Evolutionary conservation across 225 moss, liverwort and hornwort genomes (phyloP), one percentile per base, ranked within the genome.

Genomic region (Sphagnum tenellum): DNA sequence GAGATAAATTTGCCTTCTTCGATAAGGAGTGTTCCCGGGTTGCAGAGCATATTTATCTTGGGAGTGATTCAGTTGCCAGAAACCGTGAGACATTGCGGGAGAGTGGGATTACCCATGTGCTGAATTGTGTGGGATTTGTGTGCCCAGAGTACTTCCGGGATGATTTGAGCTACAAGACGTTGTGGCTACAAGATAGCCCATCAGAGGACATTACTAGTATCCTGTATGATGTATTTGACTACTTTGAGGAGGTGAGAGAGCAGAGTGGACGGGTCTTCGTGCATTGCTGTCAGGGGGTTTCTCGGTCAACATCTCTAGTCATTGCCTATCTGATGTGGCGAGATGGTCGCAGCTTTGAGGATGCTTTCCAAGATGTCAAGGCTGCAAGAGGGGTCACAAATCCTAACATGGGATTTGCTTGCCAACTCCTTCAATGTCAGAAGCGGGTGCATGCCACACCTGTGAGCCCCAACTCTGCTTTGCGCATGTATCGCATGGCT

Each of bases 281-380:
- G 60, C 84, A 84, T 66, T 84, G 80, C 63, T 84, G 72, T 66
- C 80, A 84, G 67, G 84, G 84, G 3, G 77, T 84, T 52, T 84
- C 84, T 0, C 70, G 80, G 56, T 84, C 80, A 4, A 80, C 84
- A 57, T 80, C 84, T 50, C 73, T 84, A 49, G 84, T 80, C 9
- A 84, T 84, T 45, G 84, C 84, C 5, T 84, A 84, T 49, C 73
- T 84, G 44, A 80, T 84, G 84, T 84, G 84, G 80, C 44, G 77
- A 3, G 67, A 55, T 12, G 74, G 74, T 29, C 62, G 49, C 13
- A 75, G 74, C 60, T 84, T 84, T 71, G 77, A 84, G 53, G 70
- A 80, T 64, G 84, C 80, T 44, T 84, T 84, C 47, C 72, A 73
- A 58, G 63, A 75, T 66, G 77, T 80, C 56, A 84, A 84, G 70